Evolutionary conservation across 192 early-diverging fungal genomes (phyloP), one percentile per base, ranked within the genome.

Genomic region (Coemansia sp.): DNA sequence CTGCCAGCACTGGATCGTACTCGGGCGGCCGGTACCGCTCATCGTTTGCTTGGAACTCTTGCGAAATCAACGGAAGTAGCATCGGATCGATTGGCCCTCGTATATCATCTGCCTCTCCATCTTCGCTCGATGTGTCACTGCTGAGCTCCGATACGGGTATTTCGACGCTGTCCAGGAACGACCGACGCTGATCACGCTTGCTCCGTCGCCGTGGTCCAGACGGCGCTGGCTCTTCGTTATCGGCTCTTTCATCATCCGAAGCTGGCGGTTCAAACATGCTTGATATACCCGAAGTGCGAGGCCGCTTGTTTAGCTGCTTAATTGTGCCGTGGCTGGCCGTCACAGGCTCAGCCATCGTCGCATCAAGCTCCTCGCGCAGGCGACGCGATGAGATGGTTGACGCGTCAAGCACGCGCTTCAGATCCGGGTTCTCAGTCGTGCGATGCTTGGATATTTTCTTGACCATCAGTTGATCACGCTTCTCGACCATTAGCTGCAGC

Each of bases 91-190:
- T 35, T n/a, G 27, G n/a, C 23, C 57, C 14, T 52, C 21, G 45
- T 3, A 25, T 43, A 29, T 9, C 7, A 25, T 8, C 16, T 55
- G 25, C 16, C 7, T 53, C 51, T 2, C 23, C 51, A 22, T 31
- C 29, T 27, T 55, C 53, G 53, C 53, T 55, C 14, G 52, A 49
- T 16, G 37, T n/a, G 14, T 38, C 65, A 50, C 64, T 64, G 39
- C 37, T 52, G n/a, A 39, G 38, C 14, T 72, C 67, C 0, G 70
- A 72, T 19, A 67, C 43, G 1, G 76, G 70, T 7, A 72, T 69
- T 26, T 72, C 70, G 11, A 78, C 62, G 59, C 67, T 69, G 59
- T 72, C 76, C 31, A 78, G 37, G 57, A 69, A 72, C 52, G 70
- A 72, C 63, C 56, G 68, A 54, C 70, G 75, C 55, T 48, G 39